These are phyloP conservation scores for Brassica nigra DNA, from an alignment of 345 rosid genomes.

Conservation along the genomic window DNA sequence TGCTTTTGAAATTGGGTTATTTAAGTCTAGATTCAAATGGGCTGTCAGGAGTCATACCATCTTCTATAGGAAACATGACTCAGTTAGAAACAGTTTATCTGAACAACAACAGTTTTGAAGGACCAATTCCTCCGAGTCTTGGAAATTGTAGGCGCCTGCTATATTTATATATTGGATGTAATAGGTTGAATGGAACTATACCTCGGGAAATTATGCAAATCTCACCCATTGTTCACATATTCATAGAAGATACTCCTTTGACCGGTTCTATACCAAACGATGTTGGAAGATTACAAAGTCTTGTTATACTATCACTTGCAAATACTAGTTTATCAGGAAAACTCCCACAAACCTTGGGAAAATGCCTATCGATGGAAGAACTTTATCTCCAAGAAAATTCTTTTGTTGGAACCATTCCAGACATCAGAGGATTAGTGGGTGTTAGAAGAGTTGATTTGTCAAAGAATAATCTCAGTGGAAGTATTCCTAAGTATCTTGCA, in stretches of 20 bases:
- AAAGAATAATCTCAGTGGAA: constrained; percentile 20
- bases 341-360: constrained; percentile 5
- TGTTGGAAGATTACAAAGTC: constrained; percentile 13
- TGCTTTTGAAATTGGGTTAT: not conserved
- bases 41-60: constrained; percentile 28
- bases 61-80: constrained; percentile 25
- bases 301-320: not conserved
- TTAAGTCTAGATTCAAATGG: not conserved
- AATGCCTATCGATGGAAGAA: constrained; percentile 19
- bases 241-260: not conserved
- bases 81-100: not conserved
- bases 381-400: constrained; percentile 20
- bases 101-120: constrained; percentile 18
- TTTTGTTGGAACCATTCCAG: constrained; percentile 25
- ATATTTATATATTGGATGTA: not conserved
- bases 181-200: constrained; percentile 20
- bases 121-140: constrained; percentile 19
- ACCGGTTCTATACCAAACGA: constrained; percentile 20
- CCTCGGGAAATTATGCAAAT: constrained; percentile 13
- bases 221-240: not conserved
- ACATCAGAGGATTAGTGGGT: constrained; percentile 10
- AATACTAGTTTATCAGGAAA: constrained; percentile 13
- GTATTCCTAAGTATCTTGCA: constrained; percentile 22
- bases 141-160: constrained; percentile 4
- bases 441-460: constrained; percentile 17